These are phyloP conservation scores for Cynanchum wilfordii DNA, from an alignment of 257 asterid species.

Conservation along the genomic window DNA sequence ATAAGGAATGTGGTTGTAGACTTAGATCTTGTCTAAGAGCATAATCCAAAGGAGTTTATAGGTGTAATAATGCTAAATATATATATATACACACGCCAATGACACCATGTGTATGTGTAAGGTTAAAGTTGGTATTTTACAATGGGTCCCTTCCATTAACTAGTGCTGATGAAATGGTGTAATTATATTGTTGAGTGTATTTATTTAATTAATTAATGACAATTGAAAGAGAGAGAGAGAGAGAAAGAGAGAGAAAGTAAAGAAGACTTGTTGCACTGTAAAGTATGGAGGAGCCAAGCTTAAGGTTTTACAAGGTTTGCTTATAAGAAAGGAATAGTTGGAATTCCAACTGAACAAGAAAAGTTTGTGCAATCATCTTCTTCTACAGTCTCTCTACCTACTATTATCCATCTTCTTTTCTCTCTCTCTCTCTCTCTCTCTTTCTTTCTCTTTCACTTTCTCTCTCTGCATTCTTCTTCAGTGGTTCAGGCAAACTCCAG, in stretches of 20 bases:
- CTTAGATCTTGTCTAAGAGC: background rate
- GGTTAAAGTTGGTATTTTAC: conserved; percentile 13
- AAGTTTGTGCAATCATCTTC: conserved; percentile 11
- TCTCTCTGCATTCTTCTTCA: background rate
- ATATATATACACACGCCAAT: background rate
- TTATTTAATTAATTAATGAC: background rate
- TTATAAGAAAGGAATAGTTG: conserved; percentile 18
- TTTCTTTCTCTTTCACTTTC: conserved; percentile 2
- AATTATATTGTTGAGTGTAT: conserved; percentile 5
- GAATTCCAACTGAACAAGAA: conserved; percentile 21
- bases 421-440: conserved; percentile 1
- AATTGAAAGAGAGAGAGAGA: background rate
- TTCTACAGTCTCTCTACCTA: conserved; percentile 8
- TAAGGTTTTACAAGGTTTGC: conserved; percentile 12
- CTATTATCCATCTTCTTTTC: background rate
- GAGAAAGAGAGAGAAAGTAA: background rate
- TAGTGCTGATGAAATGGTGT: conserved; percentile 11
- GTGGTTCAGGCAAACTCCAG: background rate
- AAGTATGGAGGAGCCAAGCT: conserved; percentile 14
- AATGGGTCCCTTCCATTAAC: conserved; percentile 10
- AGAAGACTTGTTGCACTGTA: background rate
- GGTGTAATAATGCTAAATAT: background rate
- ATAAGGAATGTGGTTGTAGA: background rate
- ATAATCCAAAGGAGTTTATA: background rate
- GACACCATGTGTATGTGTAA: conserved; percentile 6